Conservation (phyloP, 139 green algal species). For the Nannochloris sp. region DNA sequence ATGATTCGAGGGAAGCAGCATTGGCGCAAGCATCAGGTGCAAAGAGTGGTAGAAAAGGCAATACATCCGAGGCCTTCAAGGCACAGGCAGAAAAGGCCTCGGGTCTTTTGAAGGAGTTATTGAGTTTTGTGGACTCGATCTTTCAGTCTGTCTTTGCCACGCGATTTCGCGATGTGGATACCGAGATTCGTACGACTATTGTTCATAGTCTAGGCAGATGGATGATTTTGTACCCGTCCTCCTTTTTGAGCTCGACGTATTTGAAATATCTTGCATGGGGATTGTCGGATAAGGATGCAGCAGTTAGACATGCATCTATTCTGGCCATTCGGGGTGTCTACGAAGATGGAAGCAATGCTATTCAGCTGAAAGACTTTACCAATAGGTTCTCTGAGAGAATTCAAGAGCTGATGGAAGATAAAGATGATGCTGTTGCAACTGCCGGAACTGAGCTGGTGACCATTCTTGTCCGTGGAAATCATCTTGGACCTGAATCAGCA, state of each 20-base stretch:
- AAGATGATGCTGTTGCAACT: conserved; percentile 67
- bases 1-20: conserved; percentile 42
- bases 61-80: conserved; percentile 27
- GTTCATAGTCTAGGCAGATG: conserved; percentile 77
- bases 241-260: conserved; percentile 77
- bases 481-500: conserved; percentile 17
- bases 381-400: conserved; percentile 70
- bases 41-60: conserved; percentile 15
- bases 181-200: conserved; percentile 59
- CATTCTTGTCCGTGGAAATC: conserved; percentile 34
- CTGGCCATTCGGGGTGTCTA: conserved; percentile 55
- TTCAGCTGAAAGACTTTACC: conserved; percentile 59
- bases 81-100: conserved; percentile 37
- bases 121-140: conserved; percentile 34
- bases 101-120: conserved; percentile 34
- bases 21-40: conserved; percentile 44
- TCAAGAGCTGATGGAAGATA: conserved; percentile 72
- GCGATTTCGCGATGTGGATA: conserved; percentile 60
- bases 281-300: conserved; percentile 69
- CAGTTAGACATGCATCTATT: conserved; percentile 48
- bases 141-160: conserved; percentile 50
- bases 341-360: conserved; percentile 37
- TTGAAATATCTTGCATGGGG: conserved; percentile 97
- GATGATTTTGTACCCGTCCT: conserved; percentile 52
- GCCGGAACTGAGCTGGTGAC: conserved; percentile 49